Evolutionary conservation across 164 flowering plant genomes (phyloP).

Genomic region (Nelumbo lutea): DNA sequence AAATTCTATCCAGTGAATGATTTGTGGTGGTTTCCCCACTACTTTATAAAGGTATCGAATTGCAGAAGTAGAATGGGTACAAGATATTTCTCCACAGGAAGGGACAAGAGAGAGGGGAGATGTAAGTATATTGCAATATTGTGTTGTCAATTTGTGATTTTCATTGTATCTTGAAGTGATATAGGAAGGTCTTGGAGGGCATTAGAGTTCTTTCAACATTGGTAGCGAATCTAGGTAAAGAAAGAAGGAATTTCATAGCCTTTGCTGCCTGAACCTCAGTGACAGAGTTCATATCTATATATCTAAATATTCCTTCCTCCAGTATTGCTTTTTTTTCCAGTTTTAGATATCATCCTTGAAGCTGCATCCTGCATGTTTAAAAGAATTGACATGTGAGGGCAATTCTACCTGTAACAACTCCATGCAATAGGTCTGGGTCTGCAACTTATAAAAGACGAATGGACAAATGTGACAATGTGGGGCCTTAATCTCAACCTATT

Average conservation of each 20-base stretch:
- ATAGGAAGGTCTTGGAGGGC: constrained; percentile 1
- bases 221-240: not conserved
- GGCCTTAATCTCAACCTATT: not conserved
- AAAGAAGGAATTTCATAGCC: not conserved
- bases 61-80: constrained; percentile 87
- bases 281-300: not conserved
- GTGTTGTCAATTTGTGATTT: not conserved
- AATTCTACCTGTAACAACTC: not conserved
- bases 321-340: not conserved
- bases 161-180: not conserved
- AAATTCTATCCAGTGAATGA: not conserved
- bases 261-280: not conserved
- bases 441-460: not conserved
- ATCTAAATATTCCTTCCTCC: not conserved
- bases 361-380: not conserved
- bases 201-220: not conserved
- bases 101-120: constrained; percentile 51
- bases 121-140: constrained; percentile 34
- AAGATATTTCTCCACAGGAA: constrained; percentile 55
- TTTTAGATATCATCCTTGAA: not conserved
- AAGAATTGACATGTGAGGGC: too few relatives aligned
- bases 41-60: constrained; percentile 65
- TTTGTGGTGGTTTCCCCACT: not conserved
- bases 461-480: not conserved
- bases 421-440: not conserved